Evolutionary conservation across 345 rosid genomes (phyloP), one percentile per base, ranked within the genome.

Genomic region (Odontarrhena argentea): DNA sequence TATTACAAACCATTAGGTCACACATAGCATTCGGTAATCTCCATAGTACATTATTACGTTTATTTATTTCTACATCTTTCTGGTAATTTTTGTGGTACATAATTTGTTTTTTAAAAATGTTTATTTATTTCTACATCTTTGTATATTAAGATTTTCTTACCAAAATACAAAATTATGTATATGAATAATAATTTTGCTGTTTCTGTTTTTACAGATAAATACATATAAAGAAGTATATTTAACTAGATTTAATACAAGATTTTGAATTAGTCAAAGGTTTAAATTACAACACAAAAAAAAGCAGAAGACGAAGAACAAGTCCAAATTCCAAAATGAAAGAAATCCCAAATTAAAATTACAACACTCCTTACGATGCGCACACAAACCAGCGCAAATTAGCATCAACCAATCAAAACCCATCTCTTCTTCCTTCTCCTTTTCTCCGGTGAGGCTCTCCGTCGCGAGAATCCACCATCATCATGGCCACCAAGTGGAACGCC

Each of bases 321-420:
- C 36, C 36, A 36, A 55, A 70, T 13, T 35, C 5, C 47, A 49
- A 70, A 70, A 22, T 18, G 6, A 47, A 65, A 18, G 22, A 41
- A 57, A 35, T 40, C 68, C 68, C 68, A 74, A 74, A 74, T 53
- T 30, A 67, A 74, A 74, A 74, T 53, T 30, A 67, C 59, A 69
- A 51, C 61, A 68, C 77, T 35, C 58, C 22, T 57, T 9, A 8
- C 7, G 63, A 71, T 57, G 74, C 67, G 76, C 76, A 67, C 81
- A 75, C 78, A 73, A 77, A 7, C 67, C 67, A 38, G 87, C 63
- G 79, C 77, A 74, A 70, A 41, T 65, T 82, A 79, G 85, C 73
- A 3, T 10, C 72, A 43, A 37, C 73, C 60, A 37, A 52, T 49
- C 30, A 34, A 63, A 61, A 49, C 8, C 9, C 70, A 7, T 32